phyloP scores from a whole-genome alignment of 345 rosid genomes.

The Euphorbia peplus region DNA sequence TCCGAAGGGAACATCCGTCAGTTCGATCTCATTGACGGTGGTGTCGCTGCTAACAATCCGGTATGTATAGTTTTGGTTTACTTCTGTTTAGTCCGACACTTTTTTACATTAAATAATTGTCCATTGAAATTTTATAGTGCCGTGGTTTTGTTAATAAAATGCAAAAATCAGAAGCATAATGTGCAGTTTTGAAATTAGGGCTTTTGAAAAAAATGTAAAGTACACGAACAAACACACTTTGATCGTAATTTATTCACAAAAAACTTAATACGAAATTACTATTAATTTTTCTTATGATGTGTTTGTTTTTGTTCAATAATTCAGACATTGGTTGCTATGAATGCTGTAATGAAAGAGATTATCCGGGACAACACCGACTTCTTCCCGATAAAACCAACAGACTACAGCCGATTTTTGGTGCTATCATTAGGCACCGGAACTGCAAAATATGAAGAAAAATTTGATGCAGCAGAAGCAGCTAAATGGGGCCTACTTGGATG shows the following conservation, averaged over 20 bases:
- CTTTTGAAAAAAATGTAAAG: too few relatives aligned
- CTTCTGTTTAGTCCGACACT: too few relatives aligned
- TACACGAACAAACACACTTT: too few relatives aligned
- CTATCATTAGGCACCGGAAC: conserved; percentile 65
- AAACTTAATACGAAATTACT: too few relatives aligned
- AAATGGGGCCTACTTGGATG: conserved; percentile 67
- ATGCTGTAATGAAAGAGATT: conserved; percentile 50
- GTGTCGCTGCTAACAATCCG: conserved; percentile 79
- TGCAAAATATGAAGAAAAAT: conserved; percentile 34
- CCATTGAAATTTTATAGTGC: too few relatives aligned
- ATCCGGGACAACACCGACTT: conserved; percentile 34
- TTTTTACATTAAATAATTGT: too few relatives aligned
- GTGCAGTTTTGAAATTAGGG: too few relatives aligned
- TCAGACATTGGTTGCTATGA: conserved; percentile 47
- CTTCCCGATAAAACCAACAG: conserved; percentile 40
- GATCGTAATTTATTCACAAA: too few relatives aligned
- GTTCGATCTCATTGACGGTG: conserved; percentile 71
- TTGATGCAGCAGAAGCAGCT: conserved; percentile 41
- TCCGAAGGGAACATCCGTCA: conserved; percentile 29
- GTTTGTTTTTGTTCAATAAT: not conserved
- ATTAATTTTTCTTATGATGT: conserved; percentile 19
- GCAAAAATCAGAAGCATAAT: too few relatives aligned
- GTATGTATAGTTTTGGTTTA: too few relatives aligned
- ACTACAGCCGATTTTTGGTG: conserved; percentile 46
- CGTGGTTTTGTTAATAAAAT: too few relatives aligned